phyloP scores from a whole-genome alignment of 805 yeast genomes.

The Lipomyces spencermartinsiae region DNA sequence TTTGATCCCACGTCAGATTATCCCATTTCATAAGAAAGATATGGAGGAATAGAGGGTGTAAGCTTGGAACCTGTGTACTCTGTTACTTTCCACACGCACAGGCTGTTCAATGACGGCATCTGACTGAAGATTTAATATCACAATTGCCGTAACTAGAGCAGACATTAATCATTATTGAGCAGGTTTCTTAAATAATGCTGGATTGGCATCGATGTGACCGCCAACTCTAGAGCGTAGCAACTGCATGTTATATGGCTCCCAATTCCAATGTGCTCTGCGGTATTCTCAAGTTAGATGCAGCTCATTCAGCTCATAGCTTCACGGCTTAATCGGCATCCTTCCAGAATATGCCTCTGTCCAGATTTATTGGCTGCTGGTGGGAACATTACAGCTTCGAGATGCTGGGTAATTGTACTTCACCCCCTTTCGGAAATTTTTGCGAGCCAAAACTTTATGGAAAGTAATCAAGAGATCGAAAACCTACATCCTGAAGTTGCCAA shows the following conservation, averaged over 20 bases:
- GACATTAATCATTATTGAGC: background rate
- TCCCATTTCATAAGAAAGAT: too few relatives aligned
- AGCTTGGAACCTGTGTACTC: too few relatives aligned
- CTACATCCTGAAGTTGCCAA: background rate
- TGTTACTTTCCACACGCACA: too few relatives aligned
- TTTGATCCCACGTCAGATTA: too few relatives aligned
- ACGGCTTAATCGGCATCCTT: conserved; percentile 3
- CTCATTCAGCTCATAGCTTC: conserved; percentile 5
- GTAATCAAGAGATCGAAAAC: background rate
- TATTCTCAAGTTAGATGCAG: background rate
- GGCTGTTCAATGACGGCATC: background rate
- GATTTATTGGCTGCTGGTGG: conserved; percentile 3
- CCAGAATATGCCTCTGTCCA: background rate
- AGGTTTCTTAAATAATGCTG: background rate
- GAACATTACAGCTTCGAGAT: background rate
- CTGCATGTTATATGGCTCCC: conserved; percentile 7
- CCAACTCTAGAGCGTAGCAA: background rate
- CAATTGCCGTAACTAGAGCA: background rate
- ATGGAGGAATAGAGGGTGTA: too few relatives aligned
- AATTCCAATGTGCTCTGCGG: background rate
- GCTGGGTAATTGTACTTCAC: background rate
- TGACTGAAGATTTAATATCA: conserved; percentile 7
- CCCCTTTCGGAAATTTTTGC: conserved; percentile 7
- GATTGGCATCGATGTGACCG: background rate
- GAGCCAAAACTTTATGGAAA: background rate